Percentiles rank a stretch among this genome's conserved stretches.
Evolutionary conservation across 257 asterid species (phyloP).

Genomic region (Nicotiana attenuata): DNA sequence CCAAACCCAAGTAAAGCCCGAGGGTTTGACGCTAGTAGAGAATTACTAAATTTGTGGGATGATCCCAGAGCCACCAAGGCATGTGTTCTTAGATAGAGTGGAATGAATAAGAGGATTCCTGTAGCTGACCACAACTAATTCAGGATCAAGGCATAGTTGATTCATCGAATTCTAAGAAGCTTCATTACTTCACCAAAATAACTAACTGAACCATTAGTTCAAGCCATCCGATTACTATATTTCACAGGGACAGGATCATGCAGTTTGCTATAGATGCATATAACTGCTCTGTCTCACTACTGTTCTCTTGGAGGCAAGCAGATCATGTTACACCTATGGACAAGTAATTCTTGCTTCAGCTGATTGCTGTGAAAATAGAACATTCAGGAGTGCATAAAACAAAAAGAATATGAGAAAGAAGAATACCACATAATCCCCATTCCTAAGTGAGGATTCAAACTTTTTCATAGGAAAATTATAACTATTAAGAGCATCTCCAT

Average conservation of each 20-base stretch:
- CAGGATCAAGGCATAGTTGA: not conserved
- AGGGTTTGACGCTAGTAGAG: not conserved
- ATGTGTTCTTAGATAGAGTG: not conserved
- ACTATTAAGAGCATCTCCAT: constrained; percentile 26
- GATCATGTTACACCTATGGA: constrained; percentile 3
- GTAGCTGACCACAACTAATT: not conserved
- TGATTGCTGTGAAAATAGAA: not conserved
- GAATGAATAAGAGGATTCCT: not conserved
- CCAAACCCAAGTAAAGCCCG: not conserved
- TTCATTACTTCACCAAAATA: not conserved
- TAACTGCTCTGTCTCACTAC: not conserved
- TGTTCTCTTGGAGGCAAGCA: not conserved
- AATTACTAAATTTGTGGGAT: not conserved
- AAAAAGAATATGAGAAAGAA: constrained; percentile 14
- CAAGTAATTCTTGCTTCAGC: not conserved
- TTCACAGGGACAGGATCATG: too few relatives aligned
- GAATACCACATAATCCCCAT: constrained; percentile 76
- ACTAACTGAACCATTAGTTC: too few relatives aligned
- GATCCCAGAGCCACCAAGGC: constrained; percentile 7
- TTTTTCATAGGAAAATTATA: constrained; percentile 30
- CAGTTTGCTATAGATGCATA: too few relatives aligned
- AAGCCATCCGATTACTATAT: too few relatives aligned
- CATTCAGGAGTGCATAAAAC: constrained; percentile 7
- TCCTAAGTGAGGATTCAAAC: constrained; percentile 41
- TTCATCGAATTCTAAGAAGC: not conserved